These are phyloP conservation scores for Fusarium illudens DNA, from an alignment of 2,329 filamentous ascomycete genomes.

Conservation along the genomic window DNA sequence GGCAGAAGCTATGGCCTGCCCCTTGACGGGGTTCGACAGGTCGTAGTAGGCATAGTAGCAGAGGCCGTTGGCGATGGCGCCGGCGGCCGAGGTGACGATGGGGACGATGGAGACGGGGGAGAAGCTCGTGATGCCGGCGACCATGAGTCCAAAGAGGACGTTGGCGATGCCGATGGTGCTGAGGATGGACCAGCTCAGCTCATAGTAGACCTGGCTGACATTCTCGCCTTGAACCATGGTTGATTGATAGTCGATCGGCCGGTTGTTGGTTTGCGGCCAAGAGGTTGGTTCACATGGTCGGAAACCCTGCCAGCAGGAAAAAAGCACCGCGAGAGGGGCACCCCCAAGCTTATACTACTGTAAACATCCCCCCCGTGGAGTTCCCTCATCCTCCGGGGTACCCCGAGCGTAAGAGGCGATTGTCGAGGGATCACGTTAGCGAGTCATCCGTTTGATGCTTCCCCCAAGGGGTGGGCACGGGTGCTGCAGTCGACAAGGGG, in stretches of 20 bases:
- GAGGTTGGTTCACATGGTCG: not conserved
- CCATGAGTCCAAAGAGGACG: constrained; percentile 49
- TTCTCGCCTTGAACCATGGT: constrained; percentile 13
- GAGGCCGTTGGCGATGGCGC: constrained; percentile 53
- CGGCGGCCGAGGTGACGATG: constrained; percentile 49
- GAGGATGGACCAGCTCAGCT: constrained; percentile 56
- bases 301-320: not conserved
- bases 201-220: constrained; percentile 46
- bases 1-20: constrained; percentile 47
- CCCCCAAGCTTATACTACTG: not conserved
- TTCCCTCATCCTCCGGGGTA: not conserved
- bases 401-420: not conserved
- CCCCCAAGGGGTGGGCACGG: not conserved
- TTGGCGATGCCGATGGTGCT: constrained; percentile 55
- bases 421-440: not conserved
- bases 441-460: not conserved
- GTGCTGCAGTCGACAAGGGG: not conserved
- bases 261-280: not conserved
- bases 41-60: constrained; percentile 55
- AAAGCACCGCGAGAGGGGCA: constrained; percentile 1
- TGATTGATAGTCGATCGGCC: not conserved
- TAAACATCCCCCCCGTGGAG: not conserved
- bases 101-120: constrained; percentile 52
- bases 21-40: constrained; percentile 22
- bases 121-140: constrained; percentile 52